Evolutionary conservation across 1,139 yeast species (phyloP).

Genomic region (Pichia sp.): DNA sequence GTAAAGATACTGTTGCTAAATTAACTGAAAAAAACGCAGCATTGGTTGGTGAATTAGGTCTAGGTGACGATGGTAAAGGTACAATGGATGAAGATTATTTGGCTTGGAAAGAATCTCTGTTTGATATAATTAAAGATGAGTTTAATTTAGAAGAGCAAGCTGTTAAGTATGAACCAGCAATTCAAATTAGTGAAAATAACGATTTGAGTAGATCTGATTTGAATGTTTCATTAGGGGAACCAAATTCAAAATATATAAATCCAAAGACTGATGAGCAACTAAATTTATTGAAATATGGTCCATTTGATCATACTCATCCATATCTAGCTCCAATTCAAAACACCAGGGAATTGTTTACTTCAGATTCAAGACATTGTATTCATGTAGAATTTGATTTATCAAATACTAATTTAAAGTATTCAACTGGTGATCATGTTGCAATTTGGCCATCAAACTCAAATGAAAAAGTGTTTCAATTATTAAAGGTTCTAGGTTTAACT

Average conservation of each 20-base stretch:
- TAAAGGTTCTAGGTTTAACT: slow-evolving; percentile 55
- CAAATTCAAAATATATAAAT: slow-evolving; percentile 56
- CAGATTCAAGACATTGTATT: slow-evolving; percentile 64
- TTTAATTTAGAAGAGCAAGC: slow-evolving; percentile 72
- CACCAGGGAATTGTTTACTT: slow-evolving; percentile 65
- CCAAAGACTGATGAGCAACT: slow-evolving; percentile 29
- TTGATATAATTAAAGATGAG: slow-evolving; percentile 59
- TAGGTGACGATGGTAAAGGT: slow-evolving; percentile 94
- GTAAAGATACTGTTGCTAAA: slow-evolving; percentile 46
- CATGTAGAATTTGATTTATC: slow-evolving; percentile 86
- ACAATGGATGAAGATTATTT: slow-evolving; percentile 93
- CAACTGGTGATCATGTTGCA: slow-evolving; percentile 95
- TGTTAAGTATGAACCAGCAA: slow-evolving; percentile 67
- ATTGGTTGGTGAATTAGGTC: slow-evolving; percentile 66
- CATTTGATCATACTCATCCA: slow-evolving; percentile 81
- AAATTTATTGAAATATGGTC: slow-evolving; percentile 54
- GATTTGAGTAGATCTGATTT: slow-evolving; percentile 30
- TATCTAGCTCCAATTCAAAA: slow-evolving; percentile 61
- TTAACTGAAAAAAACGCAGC: slow-evolving; percentile 64
- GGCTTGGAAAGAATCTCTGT: slow-evolving; percentile 80
- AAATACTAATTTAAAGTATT: slow-evolving; percentile 67
- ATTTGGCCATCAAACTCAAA: slow-evolving; percentile 88
- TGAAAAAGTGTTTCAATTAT: slow-evolving; percentile 68
- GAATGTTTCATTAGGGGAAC: slow-evolving; percentile 77
- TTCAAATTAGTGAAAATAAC: slow-evolving; percentile 34